phyloP scores from a whole-genome alignment of 108 stramenopile genomes.

The Cylindrotheca fusiformis region DNA sequence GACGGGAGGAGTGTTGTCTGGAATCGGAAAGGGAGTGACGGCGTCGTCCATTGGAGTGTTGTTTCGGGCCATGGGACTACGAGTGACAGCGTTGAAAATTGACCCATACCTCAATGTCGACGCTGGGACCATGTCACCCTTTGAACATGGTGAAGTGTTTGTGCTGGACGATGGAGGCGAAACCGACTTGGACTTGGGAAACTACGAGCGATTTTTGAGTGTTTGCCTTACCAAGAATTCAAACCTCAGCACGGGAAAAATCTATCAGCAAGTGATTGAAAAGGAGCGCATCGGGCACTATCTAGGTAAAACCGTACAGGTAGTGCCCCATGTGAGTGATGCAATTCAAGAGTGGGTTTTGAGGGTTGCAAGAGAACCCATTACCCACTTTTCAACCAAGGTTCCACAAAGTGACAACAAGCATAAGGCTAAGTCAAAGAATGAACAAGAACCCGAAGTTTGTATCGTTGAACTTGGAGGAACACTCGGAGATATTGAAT shows the following conservation, averaged over 20 bases:
- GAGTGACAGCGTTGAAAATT: slow-evolving; percentile 96
- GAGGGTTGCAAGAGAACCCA: slow-evolving; percentile 68
- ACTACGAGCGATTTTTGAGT: slow-evolving; percentile 95
- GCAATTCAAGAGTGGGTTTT: slow-evolving; percentile 85
- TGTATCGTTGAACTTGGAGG: slow-evolving; percentile 98
- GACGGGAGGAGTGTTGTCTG: slow-evolving; percentile 95
- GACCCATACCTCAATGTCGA: slow-evolving; percentile 98
- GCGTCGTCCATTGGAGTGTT: slow-evolving; percentile 92
- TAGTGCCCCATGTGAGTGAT: slow-evolving; percentile 90
- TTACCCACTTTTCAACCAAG: slow-evolving; percentile 31
- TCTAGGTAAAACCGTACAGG: slow-evolving; percentile 97
- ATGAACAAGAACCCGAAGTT: slow-evolving; percentile 69
- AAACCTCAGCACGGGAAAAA: slow-evolving; percentile 96
- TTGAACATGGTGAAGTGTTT: slow-evolving; percentile 94
- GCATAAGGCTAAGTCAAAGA: too few relatives aligned
- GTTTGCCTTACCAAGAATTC: slow-evolving; percentile 82
- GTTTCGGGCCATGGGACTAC: slow-evolving; percentile 84
- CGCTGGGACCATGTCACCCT: slow-evolving; percentile 96
- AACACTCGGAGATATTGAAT: slow-evolving; percentile 98
- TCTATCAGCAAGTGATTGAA: slow-evolving; percentile 91
- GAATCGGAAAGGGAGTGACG: slow-evolving; percentile 96
- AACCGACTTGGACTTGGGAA: slow-evolving; percentile 96
- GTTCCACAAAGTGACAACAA: not conserved
- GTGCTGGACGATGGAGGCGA: slow-evolving; percentile 97
- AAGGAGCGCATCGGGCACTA: slow-evolving; percentile 93